phyloP scores from a whole-genome alignment of 169 alveolate species.

The Plasmodium yoelii region DNA sequence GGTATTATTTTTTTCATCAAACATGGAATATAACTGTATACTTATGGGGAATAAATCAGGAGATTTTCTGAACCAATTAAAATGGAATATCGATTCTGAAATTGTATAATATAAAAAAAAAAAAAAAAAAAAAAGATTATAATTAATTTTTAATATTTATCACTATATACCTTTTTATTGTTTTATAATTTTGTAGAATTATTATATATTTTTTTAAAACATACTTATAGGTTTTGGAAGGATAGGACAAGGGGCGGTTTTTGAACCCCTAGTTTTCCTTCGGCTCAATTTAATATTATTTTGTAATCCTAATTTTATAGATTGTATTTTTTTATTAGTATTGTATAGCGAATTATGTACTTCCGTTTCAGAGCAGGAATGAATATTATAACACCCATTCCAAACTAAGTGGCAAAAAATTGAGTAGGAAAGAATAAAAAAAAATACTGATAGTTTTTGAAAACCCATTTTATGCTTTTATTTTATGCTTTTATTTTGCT shows the following conservation, averaged over 20 bases:
- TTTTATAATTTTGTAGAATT: too few relatives aligned
- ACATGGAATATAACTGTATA: conserved; percentile 75
- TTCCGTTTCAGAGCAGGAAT: conserved; percentile 71
- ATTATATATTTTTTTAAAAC: too few relatives aligned
- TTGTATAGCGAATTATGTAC: conserved; percentile 41
- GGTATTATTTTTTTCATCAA: conserved; percentile 54
- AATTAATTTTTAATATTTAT: background rate
- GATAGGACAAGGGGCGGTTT: conserved; percentile 67
- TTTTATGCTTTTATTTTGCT: conserved; percentile 3
- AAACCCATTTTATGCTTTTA: conserved; percentile 44
- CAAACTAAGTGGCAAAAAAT: conserved; percentile 63
- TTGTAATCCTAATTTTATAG: conserved; percentile 29
- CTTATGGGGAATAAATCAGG: conserved; percentile 75
- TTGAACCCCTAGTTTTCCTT: conserved; percentile 21
- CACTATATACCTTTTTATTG: background rate
- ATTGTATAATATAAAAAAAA: conserved; percentile 13
- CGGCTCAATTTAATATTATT: conserved; percentile 18
- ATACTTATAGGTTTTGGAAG: conserved; percentile 75
- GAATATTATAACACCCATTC: conserved; percentile 74
- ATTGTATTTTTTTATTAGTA: conserved; percentile 26
- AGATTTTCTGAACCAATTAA: conserved; percentile 75
- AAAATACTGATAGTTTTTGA: conserved; percentile 31
- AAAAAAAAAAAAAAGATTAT: conserved; percentile 6
- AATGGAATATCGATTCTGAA: conserved; percentile 66
- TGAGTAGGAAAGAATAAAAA: conserved; percentile 52